Conservation (phyloP, 1,139 yeast genomes). For the Candida tropicalis region DNA sequence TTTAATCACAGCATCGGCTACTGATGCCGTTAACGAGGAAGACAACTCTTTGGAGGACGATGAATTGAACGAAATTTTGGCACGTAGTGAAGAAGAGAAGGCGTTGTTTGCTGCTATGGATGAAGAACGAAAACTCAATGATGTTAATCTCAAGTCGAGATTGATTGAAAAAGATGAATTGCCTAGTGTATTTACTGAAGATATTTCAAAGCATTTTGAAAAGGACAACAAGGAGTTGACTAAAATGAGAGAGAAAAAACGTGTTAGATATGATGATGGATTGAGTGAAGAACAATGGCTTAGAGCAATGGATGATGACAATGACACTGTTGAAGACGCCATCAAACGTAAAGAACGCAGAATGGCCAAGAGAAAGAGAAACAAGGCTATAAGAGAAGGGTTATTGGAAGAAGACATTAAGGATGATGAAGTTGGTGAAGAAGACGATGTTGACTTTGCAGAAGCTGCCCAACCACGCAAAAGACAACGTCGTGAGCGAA, state of each 20-base stretch:
- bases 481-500: constrained; percentile 28
- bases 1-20: constrained; percentile 79
- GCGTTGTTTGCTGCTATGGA: constrained; percentile 70
- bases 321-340: constrained; percentile 68
- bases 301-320: constrained; percentile 65
- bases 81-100: constrained; percentile 79
- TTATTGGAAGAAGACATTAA: constrained; percentile 25
- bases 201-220: constrained; percentile 64
- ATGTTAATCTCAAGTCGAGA: constrained; percentile 50
- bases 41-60: constrained; percentile 73
- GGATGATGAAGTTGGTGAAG: constrained; percentile 28
- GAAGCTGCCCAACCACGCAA: constrained; percentile 24
- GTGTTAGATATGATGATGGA: constrained; percentile 86
- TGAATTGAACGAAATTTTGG: constrained; percentile 84
- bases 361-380: constrained; percentile 35
- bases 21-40: constrained; percentile 56
- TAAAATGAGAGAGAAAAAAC: constrained; percentile 81
- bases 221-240: constrained; percentile 57
- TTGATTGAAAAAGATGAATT: constrained; percentile 71
- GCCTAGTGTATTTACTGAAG: constrained; percentile 80
- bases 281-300: constrained; percentile 95
- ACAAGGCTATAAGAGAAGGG: constrained; percentile 24
- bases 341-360: constrained; percentile 60
- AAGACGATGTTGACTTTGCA: constrained; percentile 27
- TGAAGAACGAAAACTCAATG: constrained; percentile 54